Conservation (phyloP, 352 stramenopile genomes). For the Plasmopara halstedii region DNA sequence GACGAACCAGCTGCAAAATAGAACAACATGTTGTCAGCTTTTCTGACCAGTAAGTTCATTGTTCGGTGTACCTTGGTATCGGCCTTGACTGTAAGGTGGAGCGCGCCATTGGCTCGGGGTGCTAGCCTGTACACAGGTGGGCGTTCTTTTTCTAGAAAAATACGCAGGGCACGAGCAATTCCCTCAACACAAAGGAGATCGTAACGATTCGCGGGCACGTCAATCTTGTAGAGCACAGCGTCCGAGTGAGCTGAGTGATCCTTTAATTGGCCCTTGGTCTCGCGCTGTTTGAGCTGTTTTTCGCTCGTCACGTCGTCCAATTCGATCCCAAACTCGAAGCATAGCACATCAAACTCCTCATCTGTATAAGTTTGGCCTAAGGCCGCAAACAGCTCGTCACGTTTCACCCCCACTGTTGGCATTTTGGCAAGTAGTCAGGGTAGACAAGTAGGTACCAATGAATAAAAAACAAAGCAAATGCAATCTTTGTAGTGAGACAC, state of each 20-base stretch:
- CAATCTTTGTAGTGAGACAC: too few relatives aligned
- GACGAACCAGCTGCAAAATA: constrained; percentile 77
- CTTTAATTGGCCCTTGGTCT: constrained; percentile 57
- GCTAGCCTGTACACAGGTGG: constrained; percentile 83
- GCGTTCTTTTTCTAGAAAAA: constrained; percentile 96
- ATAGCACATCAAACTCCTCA: constrained; percentile 99
- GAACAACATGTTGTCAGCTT: constrained; percentile 1
- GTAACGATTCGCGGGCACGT: constrained; percentile 99
- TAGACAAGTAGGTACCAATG: too few relatives aligned
- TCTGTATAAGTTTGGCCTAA: constrained; percentile 96
- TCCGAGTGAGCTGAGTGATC: constrained; percentile 59
- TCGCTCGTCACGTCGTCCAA: constrained; percentile 89
- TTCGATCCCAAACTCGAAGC: constrained; percentile 99
- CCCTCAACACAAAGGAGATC: constrained; percentile 99
- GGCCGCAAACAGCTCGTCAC: constrained; percentile 95
- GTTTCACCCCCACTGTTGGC: constrained; percentile 97
- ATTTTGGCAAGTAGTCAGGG: constrained; percentile 62
- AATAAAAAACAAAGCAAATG: too few relatives aligned
- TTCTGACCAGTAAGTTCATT: not conserved
- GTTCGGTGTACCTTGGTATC: constrained; percentile 57
- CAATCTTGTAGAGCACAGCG: constrained; percentile 99
- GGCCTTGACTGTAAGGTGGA: constrained; percentile 83
- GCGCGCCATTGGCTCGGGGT: constrained; percentile 45
- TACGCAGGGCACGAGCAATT: constrained; percentile 91
- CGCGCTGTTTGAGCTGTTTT: constrained; percentile 80